Base-by-base conservation (phyloP, 1,284 basidiomycete species). In the Cystobasidium pallidum region DNA sequence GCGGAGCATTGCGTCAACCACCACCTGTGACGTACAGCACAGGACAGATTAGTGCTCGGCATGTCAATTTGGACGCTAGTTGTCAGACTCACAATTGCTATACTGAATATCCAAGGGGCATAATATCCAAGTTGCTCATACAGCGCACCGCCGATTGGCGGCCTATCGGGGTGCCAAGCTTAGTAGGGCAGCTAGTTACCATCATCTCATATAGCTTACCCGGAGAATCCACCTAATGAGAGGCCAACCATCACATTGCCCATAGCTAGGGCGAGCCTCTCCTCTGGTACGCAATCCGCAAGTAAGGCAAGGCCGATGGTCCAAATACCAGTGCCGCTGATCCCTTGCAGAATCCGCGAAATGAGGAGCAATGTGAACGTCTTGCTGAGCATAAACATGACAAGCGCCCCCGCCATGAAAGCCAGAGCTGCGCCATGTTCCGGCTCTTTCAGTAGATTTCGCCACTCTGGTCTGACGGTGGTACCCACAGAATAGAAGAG, bases 21-120 rank as follows among this genome's bases (percentile, higher is more conserved):
- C 49, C 4, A 71, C 49, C 68, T 71, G 58, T 8, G 6, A 43
- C 6, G n/a, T n/a, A n/a, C n/a, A n/a, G n/a, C n/a, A n/a, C n/a
- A n/a, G n/a, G n/a, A n/a, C 17, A 32, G 28, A 26, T 32, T 52
- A 26, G 47, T 7, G 49, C 36, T 54, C 24, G 39, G 15, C 47
- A n/a, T n/a, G n/a, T n/a, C n/a, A n/a, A n/a, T n/a, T n/a, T n/a
- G n/a, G n/a, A n/a, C 11, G 43, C 39, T 19, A 4, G 39, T 7
- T 34, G 19, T 19, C 7, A 3, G n/a, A 51, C 32, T 73, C 52
- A 78, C 71, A 63, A 73, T 73, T 34, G 65, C 62, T 28, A 79
- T 55, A 10, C 75, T 66, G 62, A 79, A 79, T 34, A 77, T 61
- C 66, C 77, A 79, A 1, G 78, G 78, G 0, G 76, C 77, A n/a